Conservation (phyloP, 768 basidiomycete species). For the Kwoniella newhampshirensis region DNA sequence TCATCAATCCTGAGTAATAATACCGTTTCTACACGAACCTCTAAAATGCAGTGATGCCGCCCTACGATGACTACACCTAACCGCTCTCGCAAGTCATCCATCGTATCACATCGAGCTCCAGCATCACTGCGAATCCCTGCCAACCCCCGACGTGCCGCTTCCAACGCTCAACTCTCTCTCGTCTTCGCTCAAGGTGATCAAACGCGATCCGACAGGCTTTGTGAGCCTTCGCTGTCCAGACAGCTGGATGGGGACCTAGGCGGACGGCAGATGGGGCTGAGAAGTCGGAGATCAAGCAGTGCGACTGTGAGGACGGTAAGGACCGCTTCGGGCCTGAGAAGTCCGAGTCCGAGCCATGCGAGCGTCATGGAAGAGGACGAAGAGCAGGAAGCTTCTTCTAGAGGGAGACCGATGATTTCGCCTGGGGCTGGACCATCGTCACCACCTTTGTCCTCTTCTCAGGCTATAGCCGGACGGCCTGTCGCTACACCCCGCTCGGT, state of each 20-base stretch:
- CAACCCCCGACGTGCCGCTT: neutral
- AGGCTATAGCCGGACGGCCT: neutral
- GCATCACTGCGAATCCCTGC: slow-evolving; percentile 16
- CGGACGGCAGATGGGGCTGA: slow-evolving; percentile 39
- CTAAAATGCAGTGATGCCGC: no score
- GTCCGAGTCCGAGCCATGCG: slow-evolving; percentile 12
- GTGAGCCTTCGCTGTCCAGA: slow-evolving; percentile 32
- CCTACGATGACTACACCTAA: slow-evolving; percentile 1
- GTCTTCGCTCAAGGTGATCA: slow-evolving; percentile 18
- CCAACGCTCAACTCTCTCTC: slow-evolving; percentile 18
- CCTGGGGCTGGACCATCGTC: slow-evolving; percentile 26
- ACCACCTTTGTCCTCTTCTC: no score
- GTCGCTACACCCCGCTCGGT: neutral
- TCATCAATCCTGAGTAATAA: no score
- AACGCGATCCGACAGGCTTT: neutral
- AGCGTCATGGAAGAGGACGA: slow-evolving; percentile 31
- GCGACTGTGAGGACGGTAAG: slow-evolving; percentile 32
- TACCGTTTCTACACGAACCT: no score
- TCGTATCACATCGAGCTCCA: slow-evolving; percentile 12
- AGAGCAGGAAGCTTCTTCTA: slow-evolving; percentile 5
- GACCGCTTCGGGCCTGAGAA: slow-evolving; percentile 16
- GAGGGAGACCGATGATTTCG: neutral
- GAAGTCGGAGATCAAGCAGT: slow-evolving; percentile 33
- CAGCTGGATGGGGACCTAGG: slow-evolving; percentile 44
- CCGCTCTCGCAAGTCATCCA: slow-evolving; percentile 23